phyloP scores from a whole-genome alignment of 768 basidiomycete genomes.

The Tylopilus balloui region DNA sequence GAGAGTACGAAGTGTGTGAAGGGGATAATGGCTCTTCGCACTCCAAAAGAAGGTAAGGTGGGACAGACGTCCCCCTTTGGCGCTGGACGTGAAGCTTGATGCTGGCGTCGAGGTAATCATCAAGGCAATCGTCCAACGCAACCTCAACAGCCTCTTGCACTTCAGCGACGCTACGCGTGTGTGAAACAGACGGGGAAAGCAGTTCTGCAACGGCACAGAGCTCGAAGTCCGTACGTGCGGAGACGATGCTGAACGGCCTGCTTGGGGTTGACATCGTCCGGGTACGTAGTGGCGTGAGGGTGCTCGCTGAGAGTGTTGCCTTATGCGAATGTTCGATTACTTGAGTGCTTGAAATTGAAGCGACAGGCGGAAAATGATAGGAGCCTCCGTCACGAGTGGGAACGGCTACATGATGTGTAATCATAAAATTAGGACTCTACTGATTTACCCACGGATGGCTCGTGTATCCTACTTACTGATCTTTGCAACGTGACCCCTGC shows the following conservation, averaged over 20 bases:
- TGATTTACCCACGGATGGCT: conserved; percentile 20
- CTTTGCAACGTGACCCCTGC: conserved; percentile 19
- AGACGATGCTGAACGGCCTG: conserved; percentile 42
- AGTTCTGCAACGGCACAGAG: conserved; percentile 49
- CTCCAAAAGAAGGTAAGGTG: conserved; percentile 29
- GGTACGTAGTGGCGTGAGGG: conserved; percentile 19
- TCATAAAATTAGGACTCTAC: conserved; percentile 24
- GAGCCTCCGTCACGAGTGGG: conserved; percentile 16
- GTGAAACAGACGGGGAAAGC: conserved; percentile 35
- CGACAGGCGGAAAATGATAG: conserved; percentile 11
- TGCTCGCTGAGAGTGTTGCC: conserved; percentile 22
- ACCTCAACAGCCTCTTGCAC: conserved; percentile 22
- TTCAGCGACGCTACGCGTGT: conserved; percentile 20
- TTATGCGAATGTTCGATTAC: conserved; percentile 20
- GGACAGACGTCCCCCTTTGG: conserved; percentile 5
- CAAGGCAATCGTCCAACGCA: conserved; percentile 26
- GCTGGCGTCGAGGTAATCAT: conserved; percentile 29
- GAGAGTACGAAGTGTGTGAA: conserved; percentile 15
- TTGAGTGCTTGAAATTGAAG: conserved; percentile 11
- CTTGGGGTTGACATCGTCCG: conserved; percentile 24
- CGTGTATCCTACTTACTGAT: conserved; percentile 28
- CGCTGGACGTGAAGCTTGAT: conserved; percentile 11
- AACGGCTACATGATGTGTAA: conserved; percentile 19
- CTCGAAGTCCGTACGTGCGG: conserved; percentile 46
- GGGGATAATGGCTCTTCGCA: conserved; percentile 31